These are phyloP conservation scores for Puccinia novopanici DNA, from an alignment of 1,284 basidiomycete species.

Conservation along the genomic window DNA sequence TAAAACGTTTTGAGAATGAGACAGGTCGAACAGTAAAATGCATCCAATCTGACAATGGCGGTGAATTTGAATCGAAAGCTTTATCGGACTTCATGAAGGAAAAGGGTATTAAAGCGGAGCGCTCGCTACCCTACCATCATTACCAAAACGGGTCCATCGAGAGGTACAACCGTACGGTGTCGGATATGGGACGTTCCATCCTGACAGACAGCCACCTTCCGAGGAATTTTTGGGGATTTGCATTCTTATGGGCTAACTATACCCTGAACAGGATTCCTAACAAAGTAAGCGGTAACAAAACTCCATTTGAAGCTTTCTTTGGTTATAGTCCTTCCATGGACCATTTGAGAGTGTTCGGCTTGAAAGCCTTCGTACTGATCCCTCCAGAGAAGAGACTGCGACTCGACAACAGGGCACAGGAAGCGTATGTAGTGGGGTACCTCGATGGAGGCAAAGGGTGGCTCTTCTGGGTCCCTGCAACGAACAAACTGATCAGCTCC, in stretches of 20 bases:
- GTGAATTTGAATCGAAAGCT: neutral
- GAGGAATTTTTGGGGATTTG: constrained; percentile 12
- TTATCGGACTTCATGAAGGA: neutral
- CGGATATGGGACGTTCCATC: constrained; percentile 6
- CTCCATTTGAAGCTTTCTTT: constrained; percentile 15
- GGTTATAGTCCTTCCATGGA: neutral
- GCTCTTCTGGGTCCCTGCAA: constrained; percentile 1
- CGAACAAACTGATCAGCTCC: neutral
- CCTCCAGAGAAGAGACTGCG: neutral
- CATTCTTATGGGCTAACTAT: no score
- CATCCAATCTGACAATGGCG: neutral
- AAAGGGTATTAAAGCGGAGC: constrained; percentile 21
- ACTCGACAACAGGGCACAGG: neutral
- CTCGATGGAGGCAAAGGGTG: constrained; percentile 10
- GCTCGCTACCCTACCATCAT: constrained; percentile 23
- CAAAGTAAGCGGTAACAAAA: neutral
- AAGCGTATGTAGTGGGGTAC: neutral
- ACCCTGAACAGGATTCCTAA: constrained; percentile 15
- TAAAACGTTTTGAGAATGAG: neutral
- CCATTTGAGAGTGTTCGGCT: neutral
- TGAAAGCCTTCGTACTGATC: neutral
- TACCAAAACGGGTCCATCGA: constrained; percentile 31
- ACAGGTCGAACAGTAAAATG: constrained; percentile 15
- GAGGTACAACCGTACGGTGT: neutral
- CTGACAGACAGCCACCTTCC: neutral